Conservation (phyloP, 176 grass and related monocot genomes). For the Oryza glaberrima region DNA sequence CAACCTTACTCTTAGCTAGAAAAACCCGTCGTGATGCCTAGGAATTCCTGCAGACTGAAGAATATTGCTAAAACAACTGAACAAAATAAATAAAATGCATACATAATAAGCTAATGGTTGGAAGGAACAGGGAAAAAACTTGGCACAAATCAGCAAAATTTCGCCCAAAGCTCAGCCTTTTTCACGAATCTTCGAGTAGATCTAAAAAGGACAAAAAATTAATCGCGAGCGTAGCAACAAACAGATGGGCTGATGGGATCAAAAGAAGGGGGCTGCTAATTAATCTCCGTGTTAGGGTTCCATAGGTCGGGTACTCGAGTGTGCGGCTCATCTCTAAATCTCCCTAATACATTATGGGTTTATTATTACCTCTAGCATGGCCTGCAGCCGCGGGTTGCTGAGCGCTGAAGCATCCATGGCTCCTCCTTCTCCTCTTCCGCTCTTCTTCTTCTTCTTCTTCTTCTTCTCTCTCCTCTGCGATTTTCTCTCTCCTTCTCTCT, state of each 20-base stretch:
- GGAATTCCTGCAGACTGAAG: neutral
- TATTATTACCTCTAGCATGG: constrained; percentile 33
- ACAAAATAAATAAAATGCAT: neutral
- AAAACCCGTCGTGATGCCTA: neutral
- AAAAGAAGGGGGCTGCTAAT: neutral
- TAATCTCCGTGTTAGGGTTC: neutral
- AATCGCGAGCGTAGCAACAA: no score
- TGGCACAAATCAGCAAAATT: neutral
- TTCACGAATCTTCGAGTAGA: neutral
- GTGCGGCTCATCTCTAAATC: neutral
- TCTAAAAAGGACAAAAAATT: neutral
- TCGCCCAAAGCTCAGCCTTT: neutral
- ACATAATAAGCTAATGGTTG: neutral
- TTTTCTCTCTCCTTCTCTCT: neutral
- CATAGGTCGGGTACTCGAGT: neutral
- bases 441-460: neutral
- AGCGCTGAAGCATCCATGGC: constrained; percentile 46
- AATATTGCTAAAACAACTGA: neutral
- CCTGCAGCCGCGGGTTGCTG: constrained; percentile 23
- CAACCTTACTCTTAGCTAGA: neutral
- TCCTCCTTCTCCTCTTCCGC: neutral
- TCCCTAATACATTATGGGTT: neutral
- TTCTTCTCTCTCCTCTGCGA: neutral
- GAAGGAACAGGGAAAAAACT: neutral
- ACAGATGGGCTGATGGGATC: neutral